Conservation (phyloP, 2,329 filamentous ascomycete genomes). For the Aspergillus nomiae region DNA sequence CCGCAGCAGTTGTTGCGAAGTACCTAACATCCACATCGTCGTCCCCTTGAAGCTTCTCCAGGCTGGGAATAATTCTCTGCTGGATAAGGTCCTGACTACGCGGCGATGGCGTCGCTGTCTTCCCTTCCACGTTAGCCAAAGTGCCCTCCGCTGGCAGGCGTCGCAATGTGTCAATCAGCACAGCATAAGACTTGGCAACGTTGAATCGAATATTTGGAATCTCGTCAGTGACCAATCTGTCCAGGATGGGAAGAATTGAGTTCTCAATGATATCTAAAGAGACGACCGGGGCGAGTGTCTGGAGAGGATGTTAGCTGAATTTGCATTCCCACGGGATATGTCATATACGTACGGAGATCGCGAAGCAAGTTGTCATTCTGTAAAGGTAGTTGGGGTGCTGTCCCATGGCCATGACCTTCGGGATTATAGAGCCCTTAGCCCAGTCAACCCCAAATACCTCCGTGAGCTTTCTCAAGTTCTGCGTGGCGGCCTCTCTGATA, state of each 20-base stretch:
- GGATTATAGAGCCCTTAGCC: slow-evolving; percentile 95
- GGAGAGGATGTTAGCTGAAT: slow-evolving; percentile 29
- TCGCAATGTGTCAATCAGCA: slow-evolving; percentile 88
- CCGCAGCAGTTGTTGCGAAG: slow-evolving; percentile 89
- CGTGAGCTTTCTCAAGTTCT: slow-evolving; percentile 96
- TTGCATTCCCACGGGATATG: slow-evolving; percentile 6
- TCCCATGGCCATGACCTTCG: slow-evolving; percentile 98
- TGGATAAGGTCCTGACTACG: slow-evolving; percentile 79
- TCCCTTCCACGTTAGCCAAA: slow-evolving; percentile 76
- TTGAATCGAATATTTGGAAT: slow-evolving; percentile 99
- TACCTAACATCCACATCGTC: slow-evolving; percentile 98
- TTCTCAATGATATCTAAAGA: slow-evolving; percentile 90
- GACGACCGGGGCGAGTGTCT: slow-evolving; percentile 93
- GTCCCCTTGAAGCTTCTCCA: slow-evolving; percentile 95
- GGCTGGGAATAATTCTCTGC: slow-evolving; percentile 80
- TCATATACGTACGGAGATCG: slow-evolving; percentile 76
- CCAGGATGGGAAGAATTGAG: slow-evolving; percentile 93
- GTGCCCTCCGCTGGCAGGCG: slow-evolving; percentile 88
- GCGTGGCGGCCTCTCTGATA: slow-evolving; percentile 94
- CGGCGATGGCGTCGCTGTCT: slow-evolving; percentile 59
- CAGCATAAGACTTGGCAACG: slow-evolving; percentile 94
- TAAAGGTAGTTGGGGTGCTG: slow-evolving; percentile 98
- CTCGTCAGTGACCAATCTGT: slow-evolving; percentile 88
- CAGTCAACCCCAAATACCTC: slow-evolving; percentile 98
- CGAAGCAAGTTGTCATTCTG: slow-evolving; percentile 99